phyloP scores from a whole-genome alignment of 2,329 filamentous ascomycete species.

The Sordariomycetes sp. region DNA sequence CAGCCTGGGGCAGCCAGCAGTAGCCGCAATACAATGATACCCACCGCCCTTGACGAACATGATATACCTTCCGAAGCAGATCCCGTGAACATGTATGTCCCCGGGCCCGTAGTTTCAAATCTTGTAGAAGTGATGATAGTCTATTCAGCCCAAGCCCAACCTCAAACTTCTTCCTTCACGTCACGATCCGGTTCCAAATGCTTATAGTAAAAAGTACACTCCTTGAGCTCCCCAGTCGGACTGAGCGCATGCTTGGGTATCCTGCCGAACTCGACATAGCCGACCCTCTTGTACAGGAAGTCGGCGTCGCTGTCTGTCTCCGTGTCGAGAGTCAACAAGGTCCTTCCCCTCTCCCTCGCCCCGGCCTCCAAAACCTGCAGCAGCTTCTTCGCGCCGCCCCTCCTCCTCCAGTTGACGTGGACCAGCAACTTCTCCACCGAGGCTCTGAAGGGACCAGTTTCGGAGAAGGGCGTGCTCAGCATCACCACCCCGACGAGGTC shows the following conservation, averaged over 20 bases:
- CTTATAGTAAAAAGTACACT: slow-evolving; percentile 52
- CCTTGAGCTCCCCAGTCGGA: slow-evolving; percentile 37
- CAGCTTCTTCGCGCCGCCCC: slow-evolving; percentile 41
- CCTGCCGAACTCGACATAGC: slow-evolving; percentile 44
- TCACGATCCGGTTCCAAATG: too few species aligned
- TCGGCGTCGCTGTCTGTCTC: slow-evolving; percentile 43
- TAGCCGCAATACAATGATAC: too few species aligned
- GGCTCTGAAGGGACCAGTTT: slow-evolving; percentile 48
- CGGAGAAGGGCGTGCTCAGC: slow-evolving; percentile 38
- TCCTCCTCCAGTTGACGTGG: slow-evolving; percentile 36
- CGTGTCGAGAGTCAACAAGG: slow-evolving; percentile 43
- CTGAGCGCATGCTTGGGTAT: slow-evolving; percentile 44
- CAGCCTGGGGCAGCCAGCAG: too few species aligned
- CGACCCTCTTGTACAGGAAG: slow-evolving; percentile 43
- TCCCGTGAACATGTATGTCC: too few species aligned
- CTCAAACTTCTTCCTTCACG: too few species aligned
- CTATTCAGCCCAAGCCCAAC: too few species aligned
- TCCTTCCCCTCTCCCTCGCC: slow-evolving; percentile 37
- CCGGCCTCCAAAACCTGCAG: slow-evolving; percentile 46
- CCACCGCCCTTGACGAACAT: too few species aligned
- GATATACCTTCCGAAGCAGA: too few species aligned
- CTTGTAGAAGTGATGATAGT: too few species aligned
- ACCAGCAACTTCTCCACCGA: slow-evolving; percentile 50
- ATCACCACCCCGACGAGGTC: slow-evolving; percentile 48
- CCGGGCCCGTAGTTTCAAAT: too few species aligned